Evolutionary conservation across 768 basidiomycete genomes (phyloP), one percentile per base, ranked within the genome.

Genomic region (Lactifluus rugatus): DNA sequence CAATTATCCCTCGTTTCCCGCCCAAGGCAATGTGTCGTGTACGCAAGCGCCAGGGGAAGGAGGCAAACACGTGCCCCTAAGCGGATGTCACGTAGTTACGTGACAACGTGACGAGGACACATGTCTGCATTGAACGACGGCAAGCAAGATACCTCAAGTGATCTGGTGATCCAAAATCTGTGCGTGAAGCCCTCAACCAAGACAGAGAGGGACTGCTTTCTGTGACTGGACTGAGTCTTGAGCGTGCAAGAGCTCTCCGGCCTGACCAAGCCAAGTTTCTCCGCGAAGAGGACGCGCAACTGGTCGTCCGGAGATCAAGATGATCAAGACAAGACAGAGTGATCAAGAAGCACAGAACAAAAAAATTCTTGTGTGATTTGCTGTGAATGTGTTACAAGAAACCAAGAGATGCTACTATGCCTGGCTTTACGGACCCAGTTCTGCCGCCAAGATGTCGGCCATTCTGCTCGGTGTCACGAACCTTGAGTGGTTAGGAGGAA

Each of bases 51-150:
- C 41, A 10, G 23, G 14, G 5, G 25, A 34, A n/a, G 28, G 48
- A 45, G 32, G 45, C 53, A 45, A 19, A 34, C 54, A 60, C 54
- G 58, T 60, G 54, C 45, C 58, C 49, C 25, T 46, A 56, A 46
- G n/a, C 44, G 25, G 37, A 56, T 56, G 54, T 60, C 59, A 60
- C 59, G 54, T 52, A 28, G 28, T 47, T 51, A 56, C 59, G 59
- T 60, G 59, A 60, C 59, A 56, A 17, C 39, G 59, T 60, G 59
- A 60, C 59, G 50, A 31, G 54, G 48, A 37, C 54, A 9, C 54
- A 47, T 56, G 59, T 56, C 36, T 56, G 54, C 44, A 41, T 46
- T 51, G 54, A 60, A 56, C 59, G 49, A 56, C 59, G 14, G 46
- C 44, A 48, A 60, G 54, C 59, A 60, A 60, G 39, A 56, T 44